Conservation (phyloP, 805 yeast species). For the Saccharomycopsis olivae region DNA sequence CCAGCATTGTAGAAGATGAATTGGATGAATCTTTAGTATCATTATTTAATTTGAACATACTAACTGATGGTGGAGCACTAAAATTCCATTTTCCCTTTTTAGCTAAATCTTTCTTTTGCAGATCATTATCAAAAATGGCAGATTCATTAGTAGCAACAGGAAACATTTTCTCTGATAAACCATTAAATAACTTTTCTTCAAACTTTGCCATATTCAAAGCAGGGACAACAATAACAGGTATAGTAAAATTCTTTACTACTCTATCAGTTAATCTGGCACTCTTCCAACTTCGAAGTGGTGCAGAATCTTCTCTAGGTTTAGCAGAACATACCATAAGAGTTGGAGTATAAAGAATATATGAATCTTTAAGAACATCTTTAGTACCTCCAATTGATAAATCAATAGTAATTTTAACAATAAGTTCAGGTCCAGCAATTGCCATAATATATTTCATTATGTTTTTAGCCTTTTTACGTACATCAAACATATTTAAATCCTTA, state of each 20-base stretch:
- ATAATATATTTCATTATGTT: slow-evolving; percentile 43
- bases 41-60: background rate
- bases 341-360: slow-evolving; percentile 53
- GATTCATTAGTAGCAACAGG: background rate
- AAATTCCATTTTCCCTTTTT: no score
- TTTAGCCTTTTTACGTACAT: slow-evolving; percentile 32
- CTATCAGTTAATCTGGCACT: slow-evolving; percentile 55
- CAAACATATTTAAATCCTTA: background rate
- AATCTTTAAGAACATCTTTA: slow-evolving; percentile 44
- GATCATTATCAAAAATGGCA: background rate
- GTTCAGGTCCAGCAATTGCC: slow-evolving; percentile 27
- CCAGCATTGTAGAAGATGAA: background rate
- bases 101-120: background rate
- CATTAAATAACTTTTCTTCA: slow-evolving; percentile 33
- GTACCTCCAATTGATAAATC: slow-evolving; percentile 54
- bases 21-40: background rate
- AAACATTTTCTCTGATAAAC: background rate
- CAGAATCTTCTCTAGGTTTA: slow-evolving; percentile 32
- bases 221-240: slow-evolving; percentile 61
- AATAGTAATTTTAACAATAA: slow-evolving; percentile 41
- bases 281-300: slow-evolving; percentile 47
- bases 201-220: slow-evolving; percentile 45
- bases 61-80: slow-evolving; percentile 14
- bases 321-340: slow-evolving; percentile 45
- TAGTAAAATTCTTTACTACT: slow-evolving; percentile 49